Evolutionary conservation across 352 stramenopile species (phyloP), one percentile per base, ranked within the genome.

Genomic region (Phytophthora sojae): DNA sequence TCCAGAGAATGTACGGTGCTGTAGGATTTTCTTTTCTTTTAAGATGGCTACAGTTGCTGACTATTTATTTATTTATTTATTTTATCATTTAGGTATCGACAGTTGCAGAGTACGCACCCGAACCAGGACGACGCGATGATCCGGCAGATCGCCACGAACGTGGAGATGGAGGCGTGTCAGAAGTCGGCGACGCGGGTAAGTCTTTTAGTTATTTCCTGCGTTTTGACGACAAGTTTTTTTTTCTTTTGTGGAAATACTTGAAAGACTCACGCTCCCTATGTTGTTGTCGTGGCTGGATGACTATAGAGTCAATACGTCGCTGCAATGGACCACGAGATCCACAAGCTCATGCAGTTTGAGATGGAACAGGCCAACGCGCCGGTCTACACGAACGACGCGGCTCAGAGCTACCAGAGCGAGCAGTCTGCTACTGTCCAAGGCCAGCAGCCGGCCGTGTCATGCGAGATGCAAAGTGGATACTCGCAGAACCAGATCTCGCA

Each of bases 81-180:
- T 9, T 37, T 21, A 6, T 51, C 11, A 0, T 56, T 26, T 71
- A 94, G 85, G 30, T 94, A 92, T 60, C 84, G 76, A 7, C 81
- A 92, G 55, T 69, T 93, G 32, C 79, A 88, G 50, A 82, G 75
- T 37, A 90, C 81, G 0, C 81, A 91, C 50, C 81, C 71, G 14
- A 81, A 80, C 32, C 77, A 93, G 57, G 80, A 91, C 17, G 79
- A 92, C 35, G 44, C 64, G 0, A 67, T 75, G 30, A 73, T 92
- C 29, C 80, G 83, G 0, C 72, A 88, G 23, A 62, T 90, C n/a
- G 87, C 87, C 6, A 91, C 80, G 4, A 88, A 79, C 23, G 57
- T 93, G 15, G 87, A 95, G 77, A 88, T 92, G 76, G 81, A 90
- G 37, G 75, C 84, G 11, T 94, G 83, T 37, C 73, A 78, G 25